Base-by-base conservation (phyloP, 306 rosid genomes). In the Castanea sativa region DNA sequence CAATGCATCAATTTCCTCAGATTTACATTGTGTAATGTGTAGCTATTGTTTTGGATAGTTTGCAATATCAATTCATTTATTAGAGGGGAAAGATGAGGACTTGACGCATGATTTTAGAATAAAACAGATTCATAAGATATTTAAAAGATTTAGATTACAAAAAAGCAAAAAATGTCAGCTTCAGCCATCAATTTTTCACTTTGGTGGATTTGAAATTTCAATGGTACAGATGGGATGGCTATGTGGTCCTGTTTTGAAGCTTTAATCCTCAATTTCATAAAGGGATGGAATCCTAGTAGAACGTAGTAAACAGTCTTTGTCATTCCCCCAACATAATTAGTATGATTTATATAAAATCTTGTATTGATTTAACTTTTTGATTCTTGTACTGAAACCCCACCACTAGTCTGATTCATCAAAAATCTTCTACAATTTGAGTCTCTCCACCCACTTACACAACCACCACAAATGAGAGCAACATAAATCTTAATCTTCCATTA, bases 211-310 rank as follows among this genome's bases (percentile, higher is more conserved):
- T 52, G 78, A 82, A 76, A 27, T 20, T 29, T 77, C 43, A 75
- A 75, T 75, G 2, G 53, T 55, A 16, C 59, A 73, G 77, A 52
- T 73, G 25, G 69, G 61, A 69, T 73, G 76, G 59, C 32, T 8
- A n/a, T 43, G 73, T 80, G 85, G 89, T 78, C 86, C 79, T 70
- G 15, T 77, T 73, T 12, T 6, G 1, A 43, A 8, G 1, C 59
- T 19, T 29, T 18, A 45, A 69, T 64, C 58, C 67, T 61, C 72
- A 18, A 73, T 73, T 33, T 73, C 79, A 55, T 7, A 3, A 32
- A 43, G 21, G 75, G 38, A 67, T 60, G 70, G 55, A 82, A 76
- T 76, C 81, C 53, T 23, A 20, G 78, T 64, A 23, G 12, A 59
- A 57, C 63, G 5, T 12, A 49, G 16, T 49, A 13, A 49, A 49